phyloP scores from a whole-genome alignment of 768 basidiomycete species.

The Leccinum disarticulatum region DNA sequence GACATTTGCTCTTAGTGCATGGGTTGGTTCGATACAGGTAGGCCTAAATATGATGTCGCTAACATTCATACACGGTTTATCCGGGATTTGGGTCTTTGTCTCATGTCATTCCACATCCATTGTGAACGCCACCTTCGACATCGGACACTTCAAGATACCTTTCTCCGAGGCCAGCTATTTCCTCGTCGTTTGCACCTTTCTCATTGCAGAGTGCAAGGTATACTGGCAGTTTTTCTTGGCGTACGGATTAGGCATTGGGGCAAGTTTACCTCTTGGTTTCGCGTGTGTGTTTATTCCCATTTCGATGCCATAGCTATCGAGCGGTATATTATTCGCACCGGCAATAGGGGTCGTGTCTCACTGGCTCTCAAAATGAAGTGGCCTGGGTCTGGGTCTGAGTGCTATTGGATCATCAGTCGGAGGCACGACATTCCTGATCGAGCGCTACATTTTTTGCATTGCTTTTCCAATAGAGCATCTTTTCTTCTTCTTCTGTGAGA shows the following conservation, averaged over 20 bases:
- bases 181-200: constrained; percentile 54
- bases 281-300: background rate
- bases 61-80: background rate
- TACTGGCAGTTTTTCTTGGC: constrained; percentile 78
- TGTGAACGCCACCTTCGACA: constrained; percentile 41
- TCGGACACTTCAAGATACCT: constrained; percentile 62
- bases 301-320: constrained; percentile 24
- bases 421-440: constrained; percentile 65
- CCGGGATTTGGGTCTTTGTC: background rate
- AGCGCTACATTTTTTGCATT: constrained; percentile 50
- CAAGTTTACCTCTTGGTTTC: constrained; percentile 32
- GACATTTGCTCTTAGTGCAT: constrained; percentile 46
- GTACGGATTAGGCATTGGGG: constrained; percentile 67
- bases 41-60: background rate
- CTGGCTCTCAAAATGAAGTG: constrained; percentile 66
- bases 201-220: constrained; percentile 62
- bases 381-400: constrained; percentile 57
- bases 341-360: constrained; percentile 61
- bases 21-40: constrained; percentile 80
- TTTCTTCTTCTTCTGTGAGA: background rate
- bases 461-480: background rate
- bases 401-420: constrained; percentile 70
- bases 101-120: background rate
- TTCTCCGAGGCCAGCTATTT: constrained; percentile 47
- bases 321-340: constrained; percentile 63